A percentile compares a stretch with the other conserved stretches of the same genome.
Evolutionary conservation across 2,329 filamentous ascomycete genomes (phyloP).

Genomic region (Rutstroemia sydowiana): DNA sequence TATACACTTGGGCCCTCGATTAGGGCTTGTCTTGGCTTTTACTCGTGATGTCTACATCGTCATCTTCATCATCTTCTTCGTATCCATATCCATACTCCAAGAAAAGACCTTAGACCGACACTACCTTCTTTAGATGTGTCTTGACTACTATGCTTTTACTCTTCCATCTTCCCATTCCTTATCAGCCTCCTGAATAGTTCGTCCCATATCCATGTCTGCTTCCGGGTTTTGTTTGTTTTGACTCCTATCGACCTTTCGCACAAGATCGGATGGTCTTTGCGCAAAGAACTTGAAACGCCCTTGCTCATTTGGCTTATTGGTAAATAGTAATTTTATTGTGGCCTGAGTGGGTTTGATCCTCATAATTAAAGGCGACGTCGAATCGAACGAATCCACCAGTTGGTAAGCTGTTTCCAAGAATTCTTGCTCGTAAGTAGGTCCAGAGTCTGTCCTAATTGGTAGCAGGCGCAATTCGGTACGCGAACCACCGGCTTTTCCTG

Average conservation of each 20-base stretch:
- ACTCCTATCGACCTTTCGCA: neutral
- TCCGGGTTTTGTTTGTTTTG: neutral
- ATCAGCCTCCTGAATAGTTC: neutral
- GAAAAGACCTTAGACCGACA: too few relatives aligned
- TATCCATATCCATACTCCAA: too few relatives aligned
- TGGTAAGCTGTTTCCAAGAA: constrained; percentile 16
- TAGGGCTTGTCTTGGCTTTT: neutral
- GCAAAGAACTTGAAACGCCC: constrained; percentile 2
- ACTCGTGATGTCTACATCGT: too few relatives aligned
- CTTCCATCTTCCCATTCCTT: neutral
- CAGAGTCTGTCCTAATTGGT: constrained; percentile 9
- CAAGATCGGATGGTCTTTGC: constrained; percentile 3
- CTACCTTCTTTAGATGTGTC: neutral
- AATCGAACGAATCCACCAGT: constrained; percentile 4
- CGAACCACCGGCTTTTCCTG: constrained; percentile 27
- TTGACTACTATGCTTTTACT: too few relatives aligned
- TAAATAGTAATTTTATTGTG: neutral
- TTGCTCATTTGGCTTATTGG: neutral
- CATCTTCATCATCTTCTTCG: too few relatives aligned
- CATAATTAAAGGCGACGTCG: neutral
- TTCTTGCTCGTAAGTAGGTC: constrained; percentile 9
- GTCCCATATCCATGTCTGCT: neutral
- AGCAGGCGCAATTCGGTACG: constrained; percentile 23
- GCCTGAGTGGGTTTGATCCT: neutral
- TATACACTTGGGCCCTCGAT: neutral